phyloP scores from a whole-genome alignment of 306 rosid genomes.

The Prinsepia uniflora region DNA sequence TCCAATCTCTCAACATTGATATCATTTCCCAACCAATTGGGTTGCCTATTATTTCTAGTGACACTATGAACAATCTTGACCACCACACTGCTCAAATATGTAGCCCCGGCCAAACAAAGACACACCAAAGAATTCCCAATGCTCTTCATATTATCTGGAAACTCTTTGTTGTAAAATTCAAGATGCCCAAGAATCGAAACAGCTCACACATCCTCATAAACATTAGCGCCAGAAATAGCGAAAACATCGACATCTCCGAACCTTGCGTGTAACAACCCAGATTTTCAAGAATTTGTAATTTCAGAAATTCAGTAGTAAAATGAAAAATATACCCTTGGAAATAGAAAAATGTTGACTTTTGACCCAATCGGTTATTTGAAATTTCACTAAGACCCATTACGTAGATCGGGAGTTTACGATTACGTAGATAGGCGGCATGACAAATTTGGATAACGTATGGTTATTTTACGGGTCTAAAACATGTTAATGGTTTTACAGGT shows the following conservation, averaged over 20 bases:
- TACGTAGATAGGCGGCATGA: too few relatives aligned
- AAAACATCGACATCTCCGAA: slow-evolving; percentile 40
- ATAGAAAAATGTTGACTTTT: too few relatives aligned
- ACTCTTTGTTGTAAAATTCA: slow-evolving; percentile 48
- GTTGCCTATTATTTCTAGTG: slow-evolving; percentile 27
- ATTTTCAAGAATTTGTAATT: too few relatives aligned
- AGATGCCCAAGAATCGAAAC: slow-evolving; percentile 38
- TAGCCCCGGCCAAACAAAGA: slow-evolving; percentile 27
- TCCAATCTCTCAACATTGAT: slow-evolving; percentile 46
- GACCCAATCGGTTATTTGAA: too few relatives aligned
- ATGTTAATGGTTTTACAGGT: too few relatives aligned
- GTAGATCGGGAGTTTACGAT: too few relatives aligned
- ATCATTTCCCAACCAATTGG: slow-evolving; percentile 43
- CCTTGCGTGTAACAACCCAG: too few relatives aligned
- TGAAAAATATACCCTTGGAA: too few relatives aligned
- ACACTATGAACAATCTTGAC: slow-evolving; percentile 30
- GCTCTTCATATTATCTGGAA: slow-evolving; percentile 46
- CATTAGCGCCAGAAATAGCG: slow-evolving; percentile 49
- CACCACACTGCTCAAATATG: slow-evolving; percentile 32
- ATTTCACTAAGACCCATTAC: too few relatives aligned
- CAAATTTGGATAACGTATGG: too few relatives aligned
- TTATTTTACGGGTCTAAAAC: too few relatives aligned
- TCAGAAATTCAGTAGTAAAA: too few relatives aligned
- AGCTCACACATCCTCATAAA: slow-evolving; percentile 25
- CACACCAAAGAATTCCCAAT: slow-evolving; percentile 34